Percentiles rank a stretch among this genome's conserved stretches.
Conservation (phyloP, 1,284 basidiomycete species). For the Pterulicium gracile region DNA sequence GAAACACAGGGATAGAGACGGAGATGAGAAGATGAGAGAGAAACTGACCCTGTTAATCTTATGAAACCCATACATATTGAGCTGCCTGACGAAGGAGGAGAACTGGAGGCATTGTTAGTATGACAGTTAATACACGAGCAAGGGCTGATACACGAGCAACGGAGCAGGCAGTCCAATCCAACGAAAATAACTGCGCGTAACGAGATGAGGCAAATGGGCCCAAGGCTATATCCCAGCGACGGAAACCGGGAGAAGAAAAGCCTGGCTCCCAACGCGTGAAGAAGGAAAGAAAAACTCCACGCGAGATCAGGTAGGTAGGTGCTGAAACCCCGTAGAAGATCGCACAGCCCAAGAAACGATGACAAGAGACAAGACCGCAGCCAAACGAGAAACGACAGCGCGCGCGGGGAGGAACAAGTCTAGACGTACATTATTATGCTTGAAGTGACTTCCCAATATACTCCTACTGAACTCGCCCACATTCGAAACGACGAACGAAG, state of each 20-base stretch:
- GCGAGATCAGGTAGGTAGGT: too few species aligned
- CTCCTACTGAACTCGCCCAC: conserved; percentile 75
- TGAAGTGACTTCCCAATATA: conserved; percentile 73
- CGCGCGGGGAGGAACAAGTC: conserved; percentile 22
- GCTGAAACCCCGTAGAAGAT: too few species aligned
- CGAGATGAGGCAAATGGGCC: too few species aligned
- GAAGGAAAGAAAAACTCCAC: too few species aligned
- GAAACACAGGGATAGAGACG: conserved; percentile 3
- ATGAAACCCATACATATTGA: conserved; percentile 87
- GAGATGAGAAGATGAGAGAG: conserved; percentile 5
- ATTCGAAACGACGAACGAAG: conserved; percentile 73
- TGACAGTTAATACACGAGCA: conserved; percentile 3
- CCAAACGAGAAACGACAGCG: conserved; percentile 8
- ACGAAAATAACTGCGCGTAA: too few species aligned
- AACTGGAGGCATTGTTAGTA: conserved; percentile 57
- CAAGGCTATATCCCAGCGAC: too few species aligned
- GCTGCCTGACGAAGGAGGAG: conserved; percentile 80
- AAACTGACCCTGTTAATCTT: conserved; percentile 64
- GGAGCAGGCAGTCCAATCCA: too few species aligned
- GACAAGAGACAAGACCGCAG: conserved; percentile 7
- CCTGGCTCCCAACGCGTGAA: too few species aligned
- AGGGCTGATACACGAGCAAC: too few species aligned
- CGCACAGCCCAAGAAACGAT: conserved; percentile 3
- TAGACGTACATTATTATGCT: conserved; percentile 84
- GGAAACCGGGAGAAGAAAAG: too few species aligned